Conservation (phyloP, 495 filamentous ascomycete species). For the Penicillium bovifimosum region DNA sequence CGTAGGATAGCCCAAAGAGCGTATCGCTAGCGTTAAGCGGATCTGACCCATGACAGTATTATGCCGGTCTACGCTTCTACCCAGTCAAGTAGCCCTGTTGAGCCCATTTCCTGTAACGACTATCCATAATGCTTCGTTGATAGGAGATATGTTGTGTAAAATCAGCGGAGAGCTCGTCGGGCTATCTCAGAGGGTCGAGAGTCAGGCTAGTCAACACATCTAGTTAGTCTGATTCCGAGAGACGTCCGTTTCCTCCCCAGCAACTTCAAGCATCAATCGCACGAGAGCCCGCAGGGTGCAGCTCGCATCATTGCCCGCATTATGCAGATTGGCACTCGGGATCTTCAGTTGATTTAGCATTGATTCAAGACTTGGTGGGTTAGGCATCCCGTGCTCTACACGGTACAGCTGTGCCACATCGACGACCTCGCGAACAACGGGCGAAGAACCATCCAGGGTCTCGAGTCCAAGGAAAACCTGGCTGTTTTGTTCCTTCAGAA, state of each 20-base stretch:
- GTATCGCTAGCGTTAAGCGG: no score
- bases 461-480: conserved; percentile 9
- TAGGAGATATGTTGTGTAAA: no score
- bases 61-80: no score
- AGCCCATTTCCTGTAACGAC: no score
- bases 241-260: neutral
- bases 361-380: conserved; percentile 49
- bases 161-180: no score
- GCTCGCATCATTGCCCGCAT: conserved; percentile 90
- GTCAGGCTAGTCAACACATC: no score
- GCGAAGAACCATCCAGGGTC: neutral
- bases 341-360: conserved; percentile 64
- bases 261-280: conserved; percentile 47
- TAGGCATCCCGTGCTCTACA: conserved; percentile 42
- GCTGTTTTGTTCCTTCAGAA: conserved; percentile 57
- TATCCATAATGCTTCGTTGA: no score
- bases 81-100: no score
- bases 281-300: conserved; percentile 78
- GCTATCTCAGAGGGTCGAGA: no score
- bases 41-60: no score
- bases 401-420: conserved; percentile 70
- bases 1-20: no score
- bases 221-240: no score
- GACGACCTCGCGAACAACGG: conserved; percentile 50
- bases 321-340: conserved; percentile 64